Evolutionary conservation across 2,329 filamentous ascomycete species (phyloP), one percentile per base, ranked within the genome.

Genomic region (Thelonectria blattea): DNA sequence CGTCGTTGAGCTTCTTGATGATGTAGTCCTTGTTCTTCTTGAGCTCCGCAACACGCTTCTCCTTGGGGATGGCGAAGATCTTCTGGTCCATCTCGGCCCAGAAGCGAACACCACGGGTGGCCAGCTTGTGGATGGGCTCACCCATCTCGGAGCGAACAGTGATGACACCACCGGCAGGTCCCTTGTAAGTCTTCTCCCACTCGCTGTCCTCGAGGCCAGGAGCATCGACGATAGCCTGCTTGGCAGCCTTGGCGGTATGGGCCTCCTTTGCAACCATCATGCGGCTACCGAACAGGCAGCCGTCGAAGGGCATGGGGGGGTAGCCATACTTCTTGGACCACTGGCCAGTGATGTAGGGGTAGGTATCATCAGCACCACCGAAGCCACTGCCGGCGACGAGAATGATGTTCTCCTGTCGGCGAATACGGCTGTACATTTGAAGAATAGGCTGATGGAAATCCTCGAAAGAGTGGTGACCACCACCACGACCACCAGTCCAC

Each of bases 81-180:
- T 96, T 97, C 77, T 96, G 87, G 73, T 99, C 95, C 93, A 99
- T 97, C 80, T 99, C 96, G 51, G 93, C 90, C 95, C 95, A 99
- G 83, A 99, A 97, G 56, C 87, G 83, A 49, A 99, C 93, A 85
- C 95, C 95, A 60, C 96, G 91, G 50, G 95, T 99, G 15, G 95
- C 96, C 61, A 99, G 87, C 82, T 99, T 99, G 83, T 99, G 95
- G 64, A 99, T 99, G 6, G 95, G 96, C 83, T 99, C 95, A 47
- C 95, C 96, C 96, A 99, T 99, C 80, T 99, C 95, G 1, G 95
- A 99, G 65, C 93, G 88, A 50, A 99, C 95, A 27, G 95, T 99
- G 71, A 99, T 94, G 65, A 99, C 88, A 75, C 95, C 95, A 71
- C 95, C 95, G 58, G 93, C 91, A 24, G 93, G 85, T 17, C 91